phyloP scores from a whole-genome alignment of 2,329 filamentous ascomycete genomes.

The Xylariaceae sp. region DNA sequence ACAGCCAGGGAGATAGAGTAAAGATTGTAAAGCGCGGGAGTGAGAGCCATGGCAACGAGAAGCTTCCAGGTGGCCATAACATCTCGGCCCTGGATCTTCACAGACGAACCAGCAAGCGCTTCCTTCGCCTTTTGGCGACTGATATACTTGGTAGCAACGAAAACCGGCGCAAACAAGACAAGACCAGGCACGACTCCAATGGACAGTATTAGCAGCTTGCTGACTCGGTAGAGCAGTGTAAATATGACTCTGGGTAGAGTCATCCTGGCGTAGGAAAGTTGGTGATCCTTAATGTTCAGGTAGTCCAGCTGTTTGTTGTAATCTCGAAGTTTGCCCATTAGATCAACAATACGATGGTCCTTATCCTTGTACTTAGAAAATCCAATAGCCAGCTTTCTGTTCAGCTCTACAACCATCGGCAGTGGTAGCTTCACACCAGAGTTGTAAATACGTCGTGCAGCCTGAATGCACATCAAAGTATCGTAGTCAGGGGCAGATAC shows the following conservation, averaged over 20 bases:
- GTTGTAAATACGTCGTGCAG: constrained; percentile 86
- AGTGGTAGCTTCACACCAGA: constrained; percentile 90
- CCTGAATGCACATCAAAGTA: constrained; percentile 94
- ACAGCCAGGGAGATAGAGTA: constrained; percentile 71
- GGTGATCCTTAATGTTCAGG: constrained; percentile 85
- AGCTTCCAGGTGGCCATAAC: constrained; percentile 95
- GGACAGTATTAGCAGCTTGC: constrained; percentile 70
- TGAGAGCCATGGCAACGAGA: constrained; percentile 77
- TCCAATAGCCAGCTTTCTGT: constrained; percentile 81
- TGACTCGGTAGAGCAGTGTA: constrained; percentile 71
- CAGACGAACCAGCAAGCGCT: constrained; percentile 76
- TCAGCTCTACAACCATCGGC: constrained; percentile 89
- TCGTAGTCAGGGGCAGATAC: constrained; percentile 93
- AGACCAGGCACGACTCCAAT: constrained; percentile 81
- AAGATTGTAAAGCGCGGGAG: constrained; percentile 74
- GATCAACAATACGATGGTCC: constrained; percentile 71
- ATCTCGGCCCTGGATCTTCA: constrained; percentile 83
- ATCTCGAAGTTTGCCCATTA: constrained; percentile 69
- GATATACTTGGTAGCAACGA: constrained; percentile 77
- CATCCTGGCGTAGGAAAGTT: constrained; percentile 86
- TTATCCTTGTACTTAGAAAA: constrained; percentile 84
- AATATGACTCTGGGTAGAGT: constrained; percentile 70
- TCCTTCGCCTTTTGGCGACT: constrained; percentile 76
- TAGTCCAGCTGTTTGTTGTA: constrained; percentile 87
- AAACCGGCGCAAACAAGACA: constrained; percentile 81